Conservation (phyloP, 225 moss, liverwort and hornwort species). For the Anthoceros angustus region DNA sequence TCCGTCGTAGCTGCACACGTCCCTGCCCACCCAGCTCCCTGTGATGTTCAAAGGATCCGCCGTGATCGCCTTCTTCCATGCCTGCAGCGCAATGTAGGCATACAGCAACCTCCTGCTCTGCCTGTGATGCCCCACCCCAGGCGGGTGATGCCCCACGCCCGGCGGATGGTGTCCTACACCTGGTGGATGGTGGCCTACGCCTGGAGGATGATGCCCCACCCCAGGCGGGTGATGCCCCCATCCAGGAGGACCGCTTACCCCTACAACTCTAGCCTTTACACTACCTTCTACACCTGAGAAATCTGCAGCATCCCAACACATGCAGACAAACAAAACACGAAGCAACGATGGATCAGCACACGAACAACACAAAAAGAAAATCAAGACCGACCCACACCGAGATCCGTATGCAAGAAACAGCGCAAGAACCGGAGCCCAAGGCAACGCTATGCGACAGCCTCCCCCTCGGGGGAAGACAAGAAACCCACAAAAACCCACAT, state of each 20-base stretch:
- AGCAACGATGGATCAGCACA: too few relatives aligned
- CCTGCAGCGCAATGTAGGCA: conserved; percentile 53
- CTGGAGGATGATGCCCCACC: conserved; percentile 33
- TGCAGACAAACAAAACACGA: too few relatives aligned
- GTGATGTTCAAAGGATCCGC: conserved; percentile 51
- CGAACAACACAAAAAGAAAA: too few relatives aligned
- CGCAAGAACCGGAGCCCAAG: too few relatives aligned
- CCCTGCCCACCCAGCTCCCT: conserved; percentile 46
- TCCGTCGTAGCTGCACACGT: conserved; percentile 60
- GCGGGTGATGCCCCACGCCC: conserved; percentile 36
- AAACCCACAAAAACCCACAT: neutral
- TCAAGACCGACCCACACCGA: too few relatives aligned
- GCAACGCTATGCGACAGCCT: too few relatives aligned
- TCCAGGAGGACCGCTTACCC: too few relatives aligned
- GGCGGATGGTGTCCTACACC: conserved; percentile 62
- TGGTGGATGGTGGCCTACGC: conserved; percentile 33
- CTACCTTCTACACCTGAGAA: too few relatives aligned
- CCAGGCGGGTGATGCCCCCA: conserved; percentile 13
- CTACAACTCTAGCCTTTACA: too few relatives aligned
- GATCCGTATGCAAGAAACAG: too few relatives aligned
- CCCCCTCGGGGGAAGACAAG: too few relatives aligned
- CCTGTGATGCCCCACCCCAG: conserved; percentile 28
- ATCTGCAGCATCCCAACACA: too few relatives aligned
- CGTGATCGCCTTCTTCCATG: conserved; percentile 73
- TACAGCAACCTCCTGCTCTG: conserved; percentile 32